phyloP scores from a whole-genome alignment of 2,329 filamentous ascomycete genomes.

The Aspergillus cejpii region DNA sequence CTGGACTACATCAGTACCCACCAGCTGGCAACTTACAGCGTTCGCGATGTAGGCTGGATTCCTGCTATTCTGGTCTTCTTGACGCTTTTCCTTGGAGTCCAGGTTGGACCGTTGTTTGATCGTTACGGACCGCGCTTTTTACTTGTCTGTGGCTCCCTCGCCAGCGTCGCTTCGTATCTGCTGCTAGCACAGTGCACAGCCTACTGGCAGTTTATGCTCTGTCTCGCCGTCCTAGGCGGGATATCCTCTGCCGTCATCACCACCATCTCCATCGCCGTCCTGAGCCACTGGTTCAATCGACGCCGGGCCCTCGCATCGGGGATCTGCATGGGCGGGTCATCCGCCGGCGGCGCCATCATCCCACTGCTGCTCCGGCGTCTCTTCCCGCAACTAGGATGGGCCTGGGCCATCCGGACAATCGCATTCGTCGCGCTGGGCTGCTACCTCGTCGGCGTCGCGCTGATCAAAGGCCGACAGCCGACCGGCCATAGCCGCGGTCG shows the following conservation, averaged over 20 bases:
- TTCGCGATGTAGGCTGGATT: slow-evolving; percentile 47
- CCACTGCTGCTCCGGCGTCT: slow-evolving; percentile 31
- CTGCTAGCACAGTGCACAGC: slow-evolving; percentile 43
- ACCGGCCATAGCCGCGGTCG: slow-evolving; percentile 19
- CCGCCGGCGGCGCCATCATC: slow-evolving; percentile 34
- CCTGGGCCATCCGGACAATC: slow-evolving; percentile 33
- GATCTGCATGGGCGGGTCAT: slow-evolving; percentile 37
- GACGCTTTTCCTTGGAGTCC: slow-evolving; percentile 42
- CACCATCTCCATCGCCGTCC: slow-evolving; percentile 33
- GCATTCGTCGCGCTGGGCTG: slow-evolving; percentile 34
- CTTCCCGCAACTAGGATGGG: slow-evolving; percentile 32
- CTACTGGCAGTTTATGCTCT: slow-evolving; percentile 48
- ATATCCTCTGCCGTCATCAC: slow-evolving; percentile 32
- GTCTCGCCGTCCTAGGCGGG: slow-evolving; percentile 33
- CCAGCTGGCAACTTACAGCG: slow-evolving; percentile 40
- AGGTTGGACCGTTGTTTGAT: slow-evolving; percentile 47
- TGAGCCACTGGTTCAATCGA: slow-evolving; percentile 39
- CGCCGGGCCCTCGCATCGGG: slow-evolving; percentile 36
- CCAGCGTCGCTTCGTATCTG: slow-evolving; percentile 40
- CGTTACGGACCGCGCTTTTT: slow-evolving; percentile 42
- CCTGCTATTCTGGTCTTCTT: slow-evolving; percentile 44
- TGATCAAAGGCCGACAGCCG: slow-evolving; percentile 34
- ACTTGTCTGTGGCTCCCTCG: slow-evolving; percentile 32
- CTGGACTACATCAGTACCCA: slow-evolving; percentile 44
- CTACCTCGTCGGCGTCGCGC: slow-evolving; percentile 25